These are phyloP conservation scores for Zygoascus meyerae DNA, from an alignment of 1,139 yeast species.

Conservation along the genomic window DNA sequence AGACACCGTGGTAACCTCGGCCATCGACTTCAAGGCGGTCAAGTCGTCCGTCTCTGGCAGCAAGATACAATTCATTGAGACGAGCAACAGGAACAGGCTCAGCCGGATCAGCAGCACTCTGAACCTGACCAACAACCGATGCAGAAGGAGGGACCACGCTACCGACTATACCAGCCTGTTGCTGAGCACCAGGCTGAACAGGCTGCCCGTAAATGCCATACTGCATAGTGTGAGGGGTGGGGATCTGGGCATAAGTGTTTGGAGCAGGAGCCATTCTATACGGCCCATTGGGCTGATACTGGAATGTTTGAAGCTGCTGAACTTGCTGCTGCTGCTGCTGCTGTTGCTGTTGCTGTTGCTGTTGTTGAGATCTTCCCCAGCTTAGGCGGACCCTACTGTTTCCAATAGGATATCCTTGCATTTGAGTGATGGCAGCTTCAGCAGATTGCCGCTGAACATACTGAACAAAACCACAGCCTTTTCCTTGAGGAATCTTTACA, in stretches of 20 bases:
- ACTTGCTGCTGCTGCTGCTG: conserved; percentile 9
- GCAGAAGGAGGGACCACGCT: conserved; percentile 8
- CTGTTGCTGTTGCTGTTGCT: conserved; percentile 8
- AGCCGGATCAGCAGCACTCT: conserved; percentile 6
- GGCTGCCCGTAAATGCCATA: conserved; percentile 4
- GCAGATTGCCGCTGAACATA: conserved; percentile 76
- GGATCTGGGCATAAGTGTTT: conserved; percentile 10
- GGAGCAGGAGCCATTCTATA: conserved; percentile 33
- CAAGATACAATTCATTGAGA: conserved; percentile 43
- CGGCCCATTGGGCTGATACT: conserved; percentile 22
- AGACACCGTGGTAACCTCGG: conserved; percentile 40
- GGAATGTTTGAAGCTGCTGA: conserved; percentile 7
- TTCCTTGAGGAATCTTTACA: conserved; percentile 85
- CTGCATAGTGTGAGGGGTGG: conserved; percentile 1
- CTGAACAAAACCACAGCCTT: conserved; percentile 91
- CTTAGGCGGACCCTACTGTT: conserved; percentile 79
- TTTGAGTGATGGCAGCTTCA: conserved; percentile 79
- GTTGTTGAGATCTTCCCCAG: conserved; percentile 66
- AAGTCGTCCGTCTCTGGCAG: conserved; percentile 45
- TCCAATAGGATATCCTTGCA: conserved; percentile 90
- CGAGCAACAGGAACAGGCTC: conserved; percentile 39
- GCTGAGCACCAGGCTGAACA: conserved; percentile 4
- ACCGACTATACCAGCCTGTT: not conserved
- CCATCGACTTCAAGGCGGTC: conserved; percentile 44
- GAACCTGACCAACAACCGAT: conserved; percentile 10